phyloP scores from a whole-genome alignment of 345 rosid genomes.

The Eucalyptus curtisii region DNA sequence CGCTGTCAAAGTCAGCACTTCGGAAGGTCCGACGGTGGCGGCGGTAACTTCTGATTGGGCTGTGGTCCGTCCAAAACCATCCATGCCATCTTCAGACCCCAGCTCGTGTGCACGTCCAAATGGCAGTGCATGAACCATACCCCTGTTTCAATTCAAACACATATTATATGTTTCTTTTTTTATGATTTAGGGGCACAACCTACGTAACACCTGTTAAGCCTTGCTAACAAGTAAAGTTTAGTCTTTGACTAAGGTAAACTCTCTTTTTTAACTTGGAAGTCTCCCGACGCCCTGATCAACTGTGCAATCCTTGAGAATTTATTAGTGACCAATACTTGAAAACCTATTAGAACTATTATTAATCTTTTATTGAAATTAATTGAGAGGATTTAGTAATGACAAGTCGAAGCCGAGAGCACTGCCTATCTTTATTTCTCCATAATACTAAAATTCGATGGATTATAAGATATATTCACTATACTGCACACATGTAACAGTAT shows the following conservation, averaged over 20 bases:
- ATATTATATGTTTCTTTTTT: not conserved
- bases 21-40: constrained; percentile 69
- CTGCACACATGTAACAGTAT: not conserved
- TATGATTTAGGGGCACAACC: not conserved
- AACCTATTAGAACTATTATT: not conserved
- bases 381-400: not conserved
- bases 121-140: constrained; percentile 79
- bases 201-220: not conserved
- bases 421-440: not conserved
- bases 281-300: not conserved
- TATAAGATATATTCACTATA: not conserved
- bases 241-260: not conserved
- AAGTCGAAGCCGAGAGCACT: not conserved
- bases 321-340: not conserved
- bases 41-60: constrained; percentile 54
- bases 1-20: constrained; percentile 24
- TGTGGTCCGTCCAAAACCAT: constrained; percentile 46
- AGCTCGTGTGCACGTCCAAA: constrained; percentile 51
- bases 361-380: not conserved
- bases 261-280: not conserved
- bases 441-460: not conserved
- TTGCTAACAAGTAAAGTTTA: not conserved
- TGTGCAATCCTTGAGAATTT: not conserved
- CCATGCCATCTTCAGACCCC: constrained; percentile 83
- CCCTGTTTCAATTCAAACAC: constrained; percentile 7